Base-by-base conservation (phyloP, 371 early-diverging fungal species). In the Dentiscutata heterogama region DNA sequence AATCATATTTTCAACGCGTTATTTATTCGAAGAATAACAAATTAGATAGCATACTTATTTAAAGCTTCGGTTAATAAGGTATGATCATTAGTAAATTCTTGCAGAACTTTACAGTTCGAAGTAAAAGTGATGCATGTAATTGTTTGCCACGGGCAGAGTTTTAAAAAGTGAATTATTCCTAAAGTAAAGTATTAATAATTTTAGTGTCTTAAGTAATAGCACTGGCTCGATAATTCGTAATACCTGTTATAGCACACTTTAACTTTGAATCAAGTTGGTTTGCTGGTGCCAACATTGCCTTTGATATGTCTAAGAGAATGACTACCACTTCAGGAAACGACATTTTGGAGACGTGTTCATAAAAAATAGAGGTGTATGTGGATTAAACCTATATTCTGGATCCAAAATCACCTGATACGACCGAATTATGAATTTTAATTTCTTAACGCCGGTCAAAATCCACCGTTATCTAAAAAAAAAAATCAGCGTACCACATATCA, bases 261-360 rank as follows among this genome's bases (percentile, higher is more conserved):
- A 73, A 73, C 16, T 73, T 73, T 73, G 51, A 29, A 29, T 73
- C 54, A 42, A 73, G 27, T 29, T 50, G 51, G 22, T 73, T 73
- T 29, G 73, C 50, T 29, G 54, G 54, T 10, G 25, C 35, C 11
- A 54, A 73, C 73, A 73, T 73, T 16, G 35, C 42, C 54, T 73
- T 73, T 14, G 73, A 73, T 53, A 73, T n/a, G 29, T 73, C 54
- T 29, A 73, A 54, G 4, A 73, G 73, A 27, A 73, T 29, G 4
- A 73, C 25, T 31, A 22, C 31, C 13, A 73, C 73, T 31, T 73
- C 73, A 18, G 73, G 73, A 18, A 16, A 20, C 18, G 20, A 27
- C 29, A 27, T 29, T 53, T 29, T 72, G 11, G 22, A 8, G 46
- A 46, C 35, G 35, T 35, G 35, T 35, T 35, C 35, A 35, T 35